A percentile compares a stretch with the other conserved stretches of the same genome.
Evolutionary conservation across 116 monocot genomes (phyloP).

Genomic region (Iris pallida): DNA sequence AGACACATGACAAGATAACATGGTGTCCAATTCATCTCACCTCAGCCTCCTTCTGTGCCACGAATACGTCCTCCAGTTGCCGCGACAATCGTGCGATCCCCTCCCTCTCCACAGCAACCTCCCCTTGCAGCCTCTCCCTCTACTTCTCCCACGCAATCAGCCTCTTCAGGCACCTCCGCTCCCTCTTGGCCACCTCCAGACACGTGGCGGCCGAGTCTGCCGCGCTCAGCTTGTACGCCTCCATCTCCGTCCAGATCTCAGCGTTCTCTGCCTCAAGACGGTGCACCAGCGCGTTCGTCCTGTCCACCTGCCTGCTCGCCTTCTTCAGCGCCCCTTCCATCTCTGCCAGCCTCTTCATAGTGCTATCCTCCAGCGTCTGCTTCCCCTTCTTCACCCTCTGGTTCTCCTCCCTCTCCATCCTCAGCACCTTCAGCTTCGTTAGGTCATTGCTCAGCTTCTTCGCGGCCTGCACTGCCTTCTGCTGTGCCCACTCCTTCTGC

Average conservation of each 20-base stretch:
- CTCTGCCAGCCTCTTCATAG: constrained; percentile 65
- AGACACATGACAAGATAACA: too few species aligned
- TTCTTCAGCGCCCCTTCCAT: constrained; percentile 78
- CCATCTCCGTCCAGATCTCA: constrained; percentile 85
- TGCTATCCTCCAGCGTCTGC: constrained; percentile 61
- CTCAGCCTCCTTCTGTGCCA: constrained; percentile 44
- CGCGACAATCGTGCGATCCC: constrained; percentile 32
- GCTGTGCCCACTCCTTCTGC: constrained; percentile 84
- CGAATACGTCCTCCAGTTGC: constrained; percentile 29
- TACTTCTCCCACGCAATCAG: constrained; percentile 66
- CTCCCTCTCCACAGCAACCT: constrained; percentile 41
- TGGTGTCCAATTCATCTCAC: constrained; percentile 26
- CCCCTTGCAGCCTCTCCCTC: constrained; percentile 49
- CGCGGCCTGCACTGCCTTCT: constrained; percentile 86
- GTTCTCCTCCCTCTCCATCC: constrained; percentile 69
- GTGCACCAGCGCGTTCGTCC: constrained; percentile 56
- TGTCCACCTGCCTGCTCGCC: constrained; percentile 76
- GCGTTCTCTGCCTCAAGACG: constrained; percentile 75
- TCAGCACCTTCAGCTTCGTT: constrained; percentile 50
- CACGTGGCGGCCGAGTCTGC: constrained; percentile 50
- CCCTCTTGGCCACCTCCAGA: constrained; percentile 54
- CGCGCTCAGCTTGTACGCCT: constrained; percentile 75
- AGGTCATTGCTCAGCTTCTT: constrained; percentile 67
- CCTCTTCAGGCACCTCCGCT: constrained; percentile 64
- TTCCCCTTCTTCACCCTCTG: constrained; percentile 69